Percentiles rank a stretch among this genome's conserved stretches.
phyloP scores from a whole-genome alignment of 2,329 filamentous ascomycete genomes.

The Venturia oleaginea region DNA sequence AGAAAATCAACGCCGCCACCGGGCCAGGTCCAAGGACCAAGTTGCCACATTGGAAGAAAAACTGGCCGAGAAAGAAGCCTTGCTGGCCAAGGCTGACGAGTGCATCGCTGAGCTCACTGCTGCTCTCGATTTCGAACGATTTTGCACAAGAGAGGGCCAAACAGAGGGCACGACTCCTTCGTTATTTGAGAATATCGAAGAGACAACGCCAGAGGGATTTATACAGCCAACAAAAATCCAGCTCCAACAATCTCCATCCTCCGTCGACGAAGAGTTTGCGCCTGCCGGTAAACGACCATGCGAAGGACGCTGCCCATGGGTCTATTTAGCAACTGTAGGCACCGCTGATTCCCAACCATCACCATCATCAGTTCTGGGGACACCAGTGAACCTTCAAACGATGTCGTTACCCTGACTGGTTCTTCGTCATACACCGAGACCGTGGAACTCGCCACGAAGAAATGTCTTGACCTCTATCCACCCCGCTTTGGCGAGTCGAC shows the following conservation, averaged over 20 bases:
- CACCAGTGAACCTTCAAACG: not conserved
- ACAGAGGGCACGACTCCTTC: not conserved
- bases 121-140: not conserved
- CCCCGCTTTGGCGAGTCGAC: constrained; percentile 21
- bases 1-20: not conserved
- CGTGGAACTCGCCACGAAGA: not conserved
- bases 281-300: not conserved
- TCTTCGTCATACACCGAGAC: not conserved
- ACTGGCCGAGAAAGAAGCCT: not conserved
- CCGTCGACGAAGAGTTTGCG: not conserved
- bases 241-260: not conserved
- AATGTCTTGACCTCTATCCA: constrained; percentile 3
- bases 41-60: not conserved
- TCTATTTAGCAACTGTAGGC: not conserved
- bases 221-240: not conserved
- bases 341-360: not conserved
- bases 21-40: not conserved
- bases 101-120: not conserved
- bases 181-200: not conserved
- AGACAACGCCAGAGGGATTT: not conserved
- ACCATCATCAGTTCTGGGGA: not conserved
- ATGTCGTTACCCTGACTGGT: not conserved
- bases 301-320: not conserved
- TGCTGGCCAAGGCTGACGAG: not conserved
- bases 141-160: not conserved